These are phyloP conservation scores for Penicillium sp. DNA, from an alignment of 2,329 filamentous ascomycete genomes.

Conservation along the genomic window DNA sequence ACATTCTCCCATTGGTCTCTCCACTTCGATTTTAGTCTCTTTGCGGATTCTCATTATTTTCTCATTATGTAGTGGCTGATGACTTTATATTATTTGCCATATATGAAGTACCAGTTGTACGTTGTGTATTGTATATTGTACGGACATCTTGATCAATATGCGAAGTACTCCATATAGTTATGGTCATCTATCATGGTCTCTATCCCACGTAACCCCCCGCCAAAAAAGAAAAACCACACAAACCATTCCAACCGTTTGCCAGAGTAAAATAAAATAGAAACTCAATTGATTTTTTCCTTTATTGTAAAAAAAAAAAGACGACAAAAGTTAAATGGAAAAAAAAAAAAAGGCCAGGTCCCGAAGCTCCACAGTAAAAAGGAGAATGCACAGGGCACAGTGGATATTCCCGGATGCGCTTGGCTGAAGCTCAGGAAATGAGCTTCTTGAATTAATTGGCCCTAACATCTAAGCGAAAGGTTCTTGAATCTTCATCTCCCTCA, in stretches of 20 bases:
- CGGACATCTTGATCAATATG: not conserved
- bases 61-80: too few relatives aligned
- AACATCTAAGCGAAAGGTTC: not conserved
- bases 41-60: not conserved
- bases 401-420: constrained; percentile 4
- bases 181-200: too few relatives aligned
- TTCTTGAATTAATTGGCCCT: not conserved
- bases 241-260: not conserved
- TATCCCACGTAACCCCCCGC: too few relatives aligned
- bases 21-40: not conserved
- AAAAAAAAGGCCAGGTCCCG: not conserved
- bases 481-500: too few relatives aligned
- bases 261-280: not conserved
- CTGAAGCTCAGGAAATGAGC: constrained; percentile 6
- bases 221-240: not conserved
- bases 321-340: not conserved
- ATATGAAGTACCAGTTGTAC: too few relatives aligned
- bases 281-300: too few relatives aligned
- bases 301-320: too few relatives aligned
- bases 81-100: too few relatives aligned
- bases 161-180: too few relatives aligned
- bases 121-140: too few relatives aligned
- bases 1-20: not conserved
- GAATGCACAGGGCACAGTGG: constrained; percentile 15
- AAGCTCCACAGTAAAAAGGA: constrained; percentile 10